Base-by-base conservation (phyloP, 164 flowering plant species). In the Vitis rupestris region DNA sequence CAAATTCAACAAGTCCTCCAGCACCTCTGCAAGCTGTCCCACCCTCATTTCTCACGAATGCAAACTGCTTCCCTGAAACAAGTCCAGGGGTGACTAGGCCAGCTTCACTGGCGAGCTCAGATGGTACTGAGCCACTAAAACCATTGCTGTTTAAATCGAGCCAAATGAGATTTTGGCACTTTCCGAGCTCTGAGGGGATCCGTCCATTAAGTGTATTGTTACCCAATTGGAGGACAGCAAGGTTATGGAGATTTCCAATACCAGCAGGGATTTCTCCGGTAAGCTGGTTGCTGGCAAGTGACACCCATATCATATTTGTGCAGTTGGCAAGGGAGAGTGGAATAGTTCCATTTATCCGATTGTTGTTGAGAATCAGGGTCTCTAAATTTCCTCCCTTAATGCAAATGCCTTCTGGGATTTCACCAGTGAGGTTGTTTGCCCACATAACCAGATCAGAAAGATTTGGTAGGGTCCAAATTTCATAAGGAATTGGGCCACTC, bases 11-110 rank as follows among this genome's bases (percentile, higher is more conserved):
- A 8, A 93, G 79, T 23, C 97, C 93, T 29, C 97, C 97, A 1
- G 97, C 94, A 49, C 97, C 95, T 61, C 90, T 76, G 74, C 97
- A 93, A 47, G 84, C 76, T 11, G 92, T 86, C 13, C 95, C 93
- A 0, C 97, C 98, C 73, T 89, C 94, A 69, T 91, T 91, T 67
- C 95, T 87, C 61, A 91, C 89, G 64, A 89, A 93, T 2, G 89
- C 97, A 80, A 88, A 91, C 78, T 85, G 85, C 78, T 87, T 91
- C 56, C 98, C 96, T 0, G 94, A 84, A 51, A 87, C 87, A 50
- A 60, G 75, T 3, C 92, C 94, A 9, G 90, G 85, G 23, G 68
- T 62, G 50, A 90, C 66, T 10, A 76, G 71, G 23, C 97, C 97
- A 4, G 97, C 68, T 74, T 86, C 88, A 61, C 73, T 63, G 37